These are phyloP conservation scores for Mycena filopes DNA, from an alignment of 768 basidiomycete genomes.

Conservation along the genomic window DNA sequence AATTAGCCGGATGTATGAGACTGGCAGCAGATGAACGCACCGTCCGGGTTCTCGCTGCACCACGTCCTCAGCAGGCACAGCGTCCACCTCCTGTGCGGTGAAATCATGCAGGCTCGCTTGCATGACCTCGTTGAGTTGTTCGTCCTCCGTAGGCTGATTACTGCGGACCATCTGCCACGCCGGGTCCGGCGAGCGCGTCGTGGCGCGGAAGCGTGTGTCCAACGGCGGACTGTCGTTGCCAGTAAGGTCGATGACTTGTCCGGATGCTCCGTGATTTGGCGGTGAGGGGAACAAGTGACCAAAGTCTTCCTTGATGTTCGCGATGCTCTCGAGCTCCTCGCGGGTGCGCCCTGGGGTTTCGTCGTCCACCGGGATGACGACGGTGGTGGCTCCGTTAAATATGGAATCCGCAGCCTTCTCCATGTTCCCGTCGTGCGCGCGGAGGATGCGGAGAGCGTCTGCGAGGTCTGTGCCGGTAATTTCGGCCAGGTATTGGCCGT, in stretches of 20 bases:
- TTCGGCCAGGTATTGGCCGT: constrained; percentile 13
- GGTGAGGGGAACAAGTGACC: constrained; percentile 9
- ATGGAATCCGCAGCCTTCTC: constrained; percentile 24
- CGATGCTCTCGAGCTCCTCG: not conserved
- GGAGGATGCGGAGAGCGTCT: constrained; percentile 11
- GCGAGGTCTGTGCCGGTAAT: constrained; percentile 14
- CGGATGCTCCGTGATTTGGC: too few species aligned
- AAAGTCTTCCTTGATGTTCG: constrained; percentile 18
- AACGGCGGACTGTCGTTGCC: constrained; percentile 22
- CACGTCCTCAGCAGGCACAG: constrained; percentile 14
- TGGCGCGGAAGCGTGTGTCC: constrained; percentile 16
- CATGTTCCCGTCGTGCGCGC: constrained; percentile 21
- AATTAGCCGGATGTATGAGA: not conserved
- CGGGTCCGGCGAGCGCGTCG: constrained; percentile 33
- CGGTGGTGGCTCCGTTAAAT: not conserved
- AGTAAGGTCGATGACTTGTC: constrained; percentile 36
- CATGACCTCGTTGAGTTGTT: constrained; percentile 28
- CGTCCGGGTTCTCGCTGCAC: constrained; percentile 13
- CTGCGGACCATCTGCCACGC: constrained; percentile 28
- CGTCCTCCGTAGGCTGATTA: constrained; percentile 11
- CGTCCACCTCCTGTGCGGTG: constrained; percentile 27
- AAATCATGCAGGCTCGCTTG: constrained; percentile 26
- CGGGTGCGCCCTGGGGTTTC: constrained; percentile 7
- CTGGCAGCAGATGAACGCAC: constrained; percentile 3
- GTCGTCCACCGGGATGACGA: not conserved